Percentiles rank a stretch among this genome's conserved stretches.
Conservation (phyloP, 352 stramenopile species). For the Phytophthora sojae region DNA sequence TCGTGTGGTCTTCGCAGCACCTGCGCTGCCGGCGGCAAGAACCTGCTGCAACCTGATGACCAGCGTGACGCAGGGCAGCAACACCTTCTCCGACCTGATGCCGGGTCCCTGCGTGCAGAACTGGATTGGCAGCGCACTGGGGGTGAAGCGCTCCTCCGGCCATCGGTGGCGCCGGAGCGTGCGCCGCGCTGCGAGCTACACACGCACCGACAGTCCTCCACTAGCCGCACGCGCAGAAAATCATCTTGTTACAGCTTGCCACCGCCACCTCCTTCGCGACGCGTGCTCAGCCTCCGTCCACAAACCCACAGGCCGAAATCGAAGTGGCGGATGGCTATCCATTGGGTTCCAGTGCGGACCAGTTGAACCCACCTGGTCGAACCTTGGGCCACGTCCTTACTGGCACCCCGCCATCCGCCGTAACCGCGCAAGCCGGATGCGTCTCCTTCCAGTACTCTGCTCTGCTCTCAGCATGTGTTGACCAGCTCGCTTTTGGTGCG, state of each 20-base stretch:
- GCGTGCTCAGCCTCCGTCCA: not conserved
- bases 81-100: not conserved
- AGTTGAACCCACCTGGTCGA: not conserved
- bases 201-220: not conserved
- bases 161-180: constrained; percentile 8
- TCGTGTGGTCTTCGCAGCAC: not conserved
- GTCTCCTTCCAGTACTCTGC: too few species aligned
- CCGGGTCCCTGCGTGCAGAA: not conserved
- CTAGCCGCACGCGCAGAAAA: not conserved
- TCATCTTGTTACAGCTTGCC: not conserved
- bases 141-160: too few species aligned
- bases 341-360: not conserved
- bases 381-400: not conserved
- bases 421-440: constrained; percentile 8
- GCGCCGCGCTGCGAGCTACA: not conserved
- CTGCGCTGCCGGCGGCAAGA: not conserved
- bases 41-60: not conserved
- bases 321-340: not conserved
- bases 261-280: not conserved
- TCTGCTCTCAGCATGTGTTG: constrained; percentile 18
- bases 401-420: constrained; percentile 8
- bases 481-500: constrained; percentile 21
- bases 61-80: not conserved
- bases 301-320: not conserved
- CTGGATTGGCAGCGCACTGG: not conserved